A percentile compares a stretch with the other conserved stretches of the same genome.
These are phyloP conservation scores for Poa pratensis DNA, from an alignment of 176 grass and related monocot genomes.

Conservation along the genomic window DNA sequence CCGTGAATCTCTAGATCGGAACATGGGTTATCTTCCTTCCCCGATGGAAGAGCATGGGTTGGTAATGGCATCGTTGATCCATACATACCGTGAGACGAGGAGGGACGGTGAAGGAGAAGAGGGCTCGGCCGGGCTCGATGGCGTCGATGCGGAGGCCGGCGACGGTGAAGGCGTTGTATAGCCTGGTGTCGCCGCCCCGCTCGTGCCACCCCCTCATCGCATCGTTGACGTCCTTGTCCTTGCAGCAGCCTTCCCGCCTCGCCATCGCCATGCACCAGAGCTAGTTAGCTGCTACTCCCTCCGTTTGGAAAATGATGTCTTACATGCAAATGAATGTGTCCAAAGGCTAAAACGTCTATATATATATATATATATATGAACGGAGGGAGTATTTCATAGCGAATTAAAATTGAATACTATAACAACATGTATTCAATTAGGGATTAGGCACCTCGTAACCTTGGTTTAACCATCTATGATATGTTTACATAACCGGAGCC, in stretches of 20 bases:
- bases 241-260: not conserved
- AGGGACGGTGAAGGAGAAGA: constrained; percentile 42
- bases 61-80: not conserved
- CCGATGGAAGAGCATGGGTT: too few relatives aligned
- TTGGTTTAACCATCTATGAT: not conserved
- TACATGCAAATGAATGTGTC: too few relatives aligned
- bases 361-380: too few relatives aligned
- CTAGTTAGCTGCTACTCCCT: not conserved
- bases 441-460: not conserved
- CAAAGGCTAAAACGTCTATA: too few relatives aligned
- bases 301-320: too few relatives aligned
- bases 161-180: constrained; percentile 37
- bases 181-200: not conserved
- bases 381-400: too few relatives aligned
- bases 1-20: too few relatives aligned
- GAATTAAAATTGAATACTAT: not conserved
- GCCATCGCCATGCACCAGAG: not conserved
- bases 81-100: constrained; percentile 32
- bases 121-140: constrained; percentile 27
- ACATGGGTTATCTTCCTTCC: too few relatives aligned
- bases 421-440: not conserved
- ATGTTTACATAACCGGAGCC: not conserved
- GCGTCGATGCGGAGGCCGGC: constrained; percentile 41
- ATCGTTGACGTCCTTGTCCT: not conserved
- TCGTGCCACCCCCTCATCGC: constrained; percentile 15